Conservation (phyloP, 768 basidiomycete genomes). For the Calocera viscosa region DNA sequence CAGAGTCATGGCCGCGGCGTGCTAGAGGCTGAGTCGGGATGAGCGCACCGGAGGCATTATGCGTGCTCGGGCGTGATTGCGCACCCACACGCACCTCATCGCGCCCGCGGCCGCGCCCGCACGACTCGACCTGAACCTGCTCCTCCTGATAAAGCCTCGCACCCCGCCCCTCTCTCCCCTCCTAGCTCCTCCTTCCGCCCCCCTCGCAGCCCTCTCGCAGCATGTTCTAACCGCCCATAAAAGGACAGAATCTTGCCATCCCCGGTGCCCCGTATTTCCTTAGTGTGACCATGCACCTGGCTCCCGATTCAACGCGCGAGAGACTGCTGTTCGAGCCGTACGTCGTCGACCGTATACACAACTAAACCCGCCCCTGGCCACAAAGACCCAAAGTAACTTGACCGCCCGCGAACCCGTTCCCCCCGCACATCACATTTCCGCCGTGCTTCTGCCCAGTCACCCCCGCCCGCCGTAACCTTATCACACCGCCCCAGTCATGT, state of each 20-base stretch:
- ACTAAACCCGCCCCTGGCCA: neutral
- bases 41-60: no score
- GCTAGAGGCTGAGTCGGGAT: no score
- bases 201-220: no score
- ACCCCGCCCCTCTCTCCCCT: no score
- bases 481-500: neutral
- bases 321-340: conserved; percentile 9
- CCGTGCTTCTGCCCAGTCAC: neutral
- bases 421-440: conserved; percentile 1
- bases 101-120: no score
- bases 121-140: no score
- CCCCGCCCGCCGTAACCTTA: neutral
- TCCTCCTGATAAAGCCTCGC: no score
- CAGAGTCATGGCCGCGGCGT: no score
- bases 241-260: neutral
- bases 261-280: neutral
- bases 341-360: conserved; percentile 8
- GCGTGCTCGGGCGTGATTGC: no score
- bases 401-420: neutral
- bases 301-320: neutral
- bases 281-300: neutral
- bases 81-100: no score
- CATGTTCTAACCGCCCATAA: no score
- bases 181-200: no score
- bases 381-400: neutral